Percentiles rank a stretch among this genome's conserved stretches.
These are phyloP conservation scores for Ascoidea tarda DNA, from an alignment of 805 yeast genomes.

Conservation along the genomic window DNA sequence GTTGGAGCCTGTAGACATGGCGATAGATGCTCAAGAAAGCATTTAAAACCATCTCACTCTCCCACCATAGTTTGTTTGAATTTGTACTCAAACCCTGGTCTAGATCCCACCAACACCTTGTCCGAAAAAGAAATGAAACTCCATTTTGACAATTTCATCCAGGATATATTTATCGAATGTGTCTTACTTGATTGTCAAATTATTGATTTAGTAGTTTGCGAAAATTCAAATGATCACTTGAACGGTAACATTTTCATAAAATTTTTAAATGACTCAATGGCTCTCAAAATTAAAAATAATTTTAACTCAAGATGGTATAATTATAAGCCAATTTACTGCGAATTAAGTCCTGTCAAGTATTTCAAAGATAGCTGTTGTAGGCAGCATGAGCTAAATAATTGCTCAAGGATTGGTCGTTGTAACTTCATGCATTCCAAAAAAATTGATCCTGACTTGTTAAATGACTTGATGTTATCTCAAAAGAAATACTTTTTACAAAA, in stretches of 20 bases:
- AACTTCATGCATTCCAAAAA: conserved; percentile 71
- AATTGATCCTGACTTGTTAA: conserved; percentile 31
- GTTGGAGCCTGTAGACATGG: conserved; percentile 95
- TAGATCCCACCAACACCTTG: conserved; percentile 15
- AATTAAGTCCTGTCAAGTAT: conserved; percentile 59
- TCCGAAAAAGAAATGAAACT: conserved; percentile 24
- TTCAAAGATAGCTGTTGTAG: conserved; percentile 66
- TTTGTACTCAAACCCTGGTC: conserved; percentile 47
- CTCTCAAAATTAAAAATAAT: conserved; percentile 40
- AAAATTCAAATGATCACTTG: conserved; percentile 68
- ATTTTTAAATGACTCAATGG: conserved; percentile 40
- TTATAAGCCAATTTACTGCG: conserved; percentile 65
- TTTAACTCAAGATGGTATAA: conserved; percentile 77
- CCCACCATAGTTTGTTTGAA: conserved; percentile 52
- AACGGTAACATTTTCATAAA: conserved; percentile 76
- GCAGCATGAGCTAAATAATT: conserved; percentile 45
- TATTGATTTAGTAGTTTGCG: conserved; percentile 59
- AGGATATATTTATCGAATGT: conserved; percentile 57
- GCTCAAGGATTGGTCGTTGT: conserved; percentile 75
- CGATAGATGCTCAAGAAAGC: conserved; percentile 66
- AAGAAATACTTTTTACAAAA: conserved; percentile 11
- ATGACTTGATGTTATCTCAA: conserved; percentile 28
- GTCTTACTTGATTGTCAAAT: conserved; percentile 32
- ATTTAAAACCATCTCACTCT: conserved; percentile 52
- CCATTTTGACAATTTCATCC: conserved; percentile 46